Percentiles rank a stretch among this genome's conserved stretches.
Evolutionary conservation across 331 rosid genomes (phyloP).

Genomic region (Dryas integrifolia): DNA sequence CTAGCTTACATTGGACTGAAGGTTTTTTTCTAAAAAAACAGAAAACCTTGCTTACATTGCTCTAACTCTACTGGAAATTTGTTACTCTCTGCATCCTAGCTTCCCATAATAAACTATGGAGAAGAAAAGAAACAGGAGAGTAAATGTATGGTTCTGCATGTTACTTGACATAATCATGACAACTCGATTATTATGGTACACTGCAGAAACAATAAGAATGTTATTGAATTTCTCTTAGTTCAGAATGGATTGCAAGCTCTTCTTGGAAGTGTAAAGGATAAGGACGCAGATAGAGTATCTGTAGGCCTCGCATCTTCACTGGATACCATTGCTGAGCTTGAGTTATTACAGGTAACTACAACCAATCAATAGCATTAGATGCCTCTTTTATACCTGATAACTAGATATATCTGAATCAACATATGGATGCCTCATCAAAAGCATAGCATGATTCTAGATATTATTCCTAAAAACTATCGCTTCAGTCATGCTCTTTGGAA

Average conservation of each 20-base stretch:
- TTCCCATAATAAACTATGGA: neutral
- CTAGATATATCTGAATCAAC: neutral
- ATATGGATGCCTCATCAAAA: slow-evolving; percentile 3
- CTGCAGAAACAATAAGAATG: slow-evolving; percentile 27
- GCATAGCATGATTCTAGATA: neutral
- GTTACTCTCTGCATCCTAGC: neutral
- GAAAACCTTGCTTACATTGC: neutral
- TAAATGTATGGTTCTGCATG: slow-evolving; percentile 5
- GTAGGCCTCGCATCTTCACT: slow-evolving; percentile 69
- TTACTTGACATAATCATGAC: slow-evolving; percentile 22
- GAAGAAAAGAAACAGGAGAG: neutral
- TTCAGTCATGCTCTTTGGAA: slow-evolving; percentile 13
- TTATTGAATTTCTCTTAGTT: slow-evolving; percentile 25
- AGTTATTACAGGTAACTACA: slow-evolving; percentile 66
- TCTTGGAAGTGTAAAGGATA: slow-evolving; percentile 59
- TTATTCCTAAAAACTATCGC: slow-evolving; percentile 14
- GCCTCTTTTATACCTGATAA: neutral
- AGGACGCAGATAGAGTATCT: slow-evolving; percentile 85
- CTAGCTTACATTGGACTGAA: neutral
- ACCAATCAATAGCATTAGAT: slow-evolving; percentile 1
- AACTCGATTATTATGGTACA: slow-evolving; percentile 27
- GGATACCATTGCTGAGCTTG: slow-evolving; percentile 82
- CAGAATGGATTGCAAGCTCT: slow-evolving; percentile 84
- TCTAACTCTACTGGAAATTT: neutral
- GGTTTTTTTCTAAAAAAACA: neutral